Evolutionary conservation across 2,329 filamentous ascomycete species (phyloP).

Genomic region (Calonectria naviculata): DNA sequence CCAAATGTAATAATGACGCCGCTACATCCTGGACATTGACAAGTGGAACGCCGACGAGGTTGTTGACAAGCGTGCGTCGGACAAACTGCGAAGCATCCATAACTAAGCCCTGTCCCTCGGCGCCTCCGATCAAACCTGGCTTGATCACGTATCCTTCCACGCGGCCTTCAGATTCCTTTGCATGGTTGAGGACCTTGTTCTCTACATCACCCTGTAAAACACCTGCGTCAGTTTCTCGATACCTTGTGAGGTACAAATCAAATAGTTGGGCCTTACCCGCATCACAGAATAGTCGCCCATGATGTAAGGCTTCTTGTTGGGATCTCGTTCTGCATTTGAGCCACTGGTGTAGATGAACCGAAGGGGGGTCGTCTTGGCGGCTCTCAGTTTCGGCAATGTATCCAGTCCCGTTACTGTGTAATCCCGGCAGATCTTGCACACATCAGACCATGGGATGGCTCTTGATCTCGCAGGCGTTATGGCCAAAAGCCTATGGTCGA

Average conservation of each 20-base stretch:
- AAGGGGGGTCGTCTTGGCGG: conserved; percentile 46
- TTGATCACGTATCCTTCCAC: conserved; percentile 54
- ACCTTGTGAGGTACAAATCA: background rate
- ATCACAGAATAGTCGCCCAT: conserved; percentile 55
- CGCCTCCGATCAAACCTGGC: conserved; percentile 52
- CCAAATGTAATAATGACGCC: conserved; percentile 56
- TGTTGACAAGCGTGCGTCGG: conserved; percentile 17
- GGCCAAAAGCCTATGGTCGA: conserved; percentile 45
- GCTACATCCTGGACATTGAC: conserved; percentile 51
- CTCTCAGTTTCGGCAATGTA: conserved; percentile 45
- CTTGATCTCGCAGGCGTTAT: conserved; percentile 51
- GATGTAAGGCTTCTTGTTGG: conserved; percentile 51
- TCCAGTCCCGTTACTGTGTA: conserved; percentile 45
- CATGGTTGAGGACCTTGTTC: conserved; percentile 53
- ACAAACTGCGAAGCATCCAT: conserved; percentile 4
- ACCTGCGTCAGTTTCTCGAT: background rate
- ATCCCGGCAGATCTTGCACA: conserved; percentile 53
- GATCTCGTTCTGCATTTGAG: conserved; percentile 54
- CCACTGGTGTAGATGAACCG: conserved; percentile 64
- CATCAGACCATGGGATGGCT: conserved; percentile 46
- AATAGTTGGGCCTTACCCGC: conserved; percentile 51
- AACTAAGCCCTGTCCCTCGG: background rate
- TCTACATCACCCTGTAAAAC: conserved; percentile 58
- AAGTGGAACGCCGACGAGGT: conserved; percentile 43
- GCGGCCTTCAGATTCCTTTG: conserved; percentile 48